Base-by-base conservation (phyloP, 305 asterid species). In the Galium porrigens region DNA sequence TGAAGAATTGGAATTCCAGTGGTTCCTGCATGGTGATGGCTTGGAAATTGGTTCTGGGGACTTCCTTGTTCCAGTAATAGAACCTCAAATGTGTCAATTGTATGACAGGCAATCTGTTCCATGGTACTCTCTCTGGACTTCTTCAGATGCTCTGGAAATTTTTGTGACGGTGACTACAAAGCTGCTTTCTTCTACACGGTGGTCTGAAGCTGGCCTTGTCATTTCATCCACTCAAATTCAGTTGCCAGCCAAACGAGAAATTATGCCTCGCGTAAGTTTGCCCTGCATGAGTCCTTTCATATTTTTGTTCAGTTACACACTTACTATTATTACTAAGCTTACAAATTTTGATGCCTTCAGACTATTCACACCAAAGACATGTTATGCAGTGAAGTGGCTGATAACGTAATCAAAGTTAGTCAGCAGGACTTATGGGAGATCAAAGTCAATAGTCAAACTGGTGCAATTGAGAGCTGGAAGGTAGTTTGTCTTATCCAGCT, bases 171-270 rank as follows among this genome's bases (percentile, higher is more conserved):
- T 92, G 42, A 84, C 80, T 37, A 89, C 77, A 53, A 83, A 80
- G 79, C 84, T 84, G 57, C 69, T 72, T 78, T 69, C 69, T 72
- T 74, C 86, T 14, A 85, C 89, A 53, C 84, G 85, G 55, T 92
- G 96, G 99, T 92, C 90, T 68, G 89, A 89, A 77, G 63, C 74
- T 59, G 97, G 95, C 46, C 99, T 87, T 77, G 76, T 84, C 65
- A 77, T 87, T 80, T 85, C 96, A 53, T 83, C 90, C 36, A 74
- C 94, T 52, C 99, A 92, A 84, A 72, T 87, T 70, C 79, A 56
- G 69, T 82, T 89, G 73, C 95, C 97, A 15, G 64, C 64, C 57
- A 84, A 76, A 77, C 78, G 52, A 71, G 82, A 82, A 67, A 62
- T 54, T 71, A 75, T 79, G 76, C 78, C 88, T 83, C 87, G 58